phyloP scores from a whole-genome alignment of 2,329 filamentous ascomycete genomes.

The Xylaria sp. region DNA sequence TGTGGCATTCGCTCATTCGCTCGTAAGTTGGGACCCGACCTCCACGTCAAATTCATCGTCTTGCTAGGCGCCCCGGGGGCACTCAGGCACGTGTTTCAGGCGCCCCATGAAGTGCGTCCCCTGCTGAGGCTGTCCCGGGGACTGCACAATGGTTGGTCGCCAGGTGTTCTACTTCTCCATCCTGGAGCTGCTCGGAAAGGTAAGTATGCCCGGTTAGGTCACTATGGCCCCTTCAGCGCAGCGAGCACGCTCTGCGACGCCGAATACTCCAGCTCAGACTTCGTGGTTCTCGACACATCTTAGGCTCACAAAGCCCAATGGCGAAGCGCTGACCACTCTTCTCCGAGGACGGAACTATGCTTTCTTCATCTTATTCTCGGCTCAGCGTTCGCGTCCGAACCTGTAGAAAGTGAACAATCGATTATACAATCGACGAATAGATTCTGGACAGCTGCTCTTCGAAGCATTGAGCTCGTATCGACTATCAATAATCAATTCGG shows the following conservation, averaged over 20 bases:
- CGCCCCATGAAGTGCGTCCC: conserved; percentile 33
- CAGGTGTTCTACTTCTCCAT: conserved; percentile 31
- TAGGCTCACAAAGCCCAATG: conserved; percentile 33
- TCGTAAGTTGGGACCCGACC: conserved; percentile 46
- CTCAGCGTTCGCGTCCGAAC: neutral
- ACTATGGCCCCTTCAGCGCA: conserved; percentile 41
- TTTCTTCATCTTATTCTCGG: neutral
- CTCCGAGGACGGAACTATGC: conserved; percentile 31
- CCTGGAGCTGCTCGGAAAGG: conserved; percentile 35
- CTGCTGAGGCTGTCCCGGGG: conserved; percentile 38
- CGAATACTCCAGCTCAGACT: conserved; percentile 19
- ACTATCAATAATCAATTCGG: conserved; percentile 3
- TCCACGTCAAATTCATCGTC: conserved; percentile 45
- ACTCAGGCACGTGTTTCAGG: conserved; percentile 47
- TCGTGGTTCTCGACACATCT: conserved; percentile 22
- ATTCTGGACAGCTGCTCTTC: neutral
- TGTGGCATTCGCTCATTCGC: conserved; percentile 51
- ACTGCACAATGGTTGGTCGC: conserved; percentile 43
- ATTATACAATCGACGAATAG: conserved; percentile 6
- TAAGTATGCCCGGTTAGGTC: conserved; percentile 44
- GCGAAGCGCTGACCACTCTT: conserved; percentile 25
- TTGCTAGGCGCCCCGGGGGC: conserved; percentile 42
- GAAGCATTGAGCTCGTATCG: conserved; percentile 2
- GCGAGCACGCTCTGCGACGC: conserved; percentile 14
- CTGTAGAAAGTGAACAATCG: neutral